These are phyloP conservation scores for Sarcocystis neurona DNA, from an alignment of 169 alveolate genomes.

Conservation along the genomic window DNA sequence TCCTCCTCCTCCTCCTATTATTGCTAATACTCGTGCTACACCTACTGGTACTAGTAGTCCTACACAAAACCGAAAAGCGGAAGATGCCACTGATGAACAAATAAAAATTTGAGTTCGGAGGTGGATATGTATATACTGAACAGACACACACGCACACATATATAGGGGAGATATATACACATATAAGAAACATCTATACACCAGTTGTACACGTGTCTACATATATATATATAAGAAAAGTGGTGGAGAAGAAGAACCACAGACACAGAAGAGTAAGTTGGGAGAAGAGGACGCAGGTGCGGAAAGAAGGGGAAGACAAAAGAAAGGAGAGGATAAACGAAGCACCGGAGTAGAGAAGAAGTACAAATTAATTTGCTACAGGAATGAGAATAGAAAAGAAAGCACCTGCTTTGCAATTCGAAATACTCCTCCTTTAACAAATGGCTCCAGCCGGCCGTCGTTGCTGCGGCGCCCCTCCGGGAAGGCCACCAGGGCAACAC, in stretches of 20 bases:
- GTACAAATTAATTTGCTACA: background rate
- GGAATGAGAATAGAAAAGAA: too few relatives aligned
- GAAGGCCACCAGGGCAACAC: slow-evolving; percentile 3
- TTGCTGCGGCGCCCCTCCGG: slow-evolving; percentile 16
- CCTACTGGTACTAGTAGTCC: too few relatives aligned
- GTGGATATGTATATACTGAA: background rate
- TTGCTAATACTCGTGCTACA: too few relatives aligned
- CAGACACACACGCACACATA: background rate
- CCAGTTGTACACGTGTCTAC: background rate
- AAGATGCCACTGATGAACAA: too few relatives aligned
- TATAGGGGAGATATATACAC: too few relatives aligned
- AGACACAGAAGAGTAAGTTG: background rate
- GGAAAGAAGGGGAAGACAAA: background rate
- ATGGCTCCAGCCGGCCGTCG: slow-evolving; percentile 23
- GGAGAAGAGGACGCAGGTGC: background rate
- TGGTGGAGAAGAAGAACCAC: background rate
- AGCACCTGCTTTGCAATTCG: slow-evolving; percentile 7
- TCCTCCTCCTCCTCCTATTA: too few relatives aligned
- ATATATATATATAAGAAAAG: background rate
- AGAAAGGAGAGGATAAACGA: background rate
- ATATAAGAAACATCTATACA: background rate
- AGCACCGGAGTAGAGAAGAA: background rate
- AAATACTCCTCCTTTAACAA: slow-evolving; percentile 30
- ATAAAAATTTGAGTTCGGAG: too few relatives aligned
- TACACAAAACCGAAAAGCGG: too few relatives aligned